A percentile compares a stretch with the other conserved stretches of the same genome.
Evolutionary conservation across 352 stramenopile species (phyloP).

Genomic region (Pythium inflatum): DNA sequence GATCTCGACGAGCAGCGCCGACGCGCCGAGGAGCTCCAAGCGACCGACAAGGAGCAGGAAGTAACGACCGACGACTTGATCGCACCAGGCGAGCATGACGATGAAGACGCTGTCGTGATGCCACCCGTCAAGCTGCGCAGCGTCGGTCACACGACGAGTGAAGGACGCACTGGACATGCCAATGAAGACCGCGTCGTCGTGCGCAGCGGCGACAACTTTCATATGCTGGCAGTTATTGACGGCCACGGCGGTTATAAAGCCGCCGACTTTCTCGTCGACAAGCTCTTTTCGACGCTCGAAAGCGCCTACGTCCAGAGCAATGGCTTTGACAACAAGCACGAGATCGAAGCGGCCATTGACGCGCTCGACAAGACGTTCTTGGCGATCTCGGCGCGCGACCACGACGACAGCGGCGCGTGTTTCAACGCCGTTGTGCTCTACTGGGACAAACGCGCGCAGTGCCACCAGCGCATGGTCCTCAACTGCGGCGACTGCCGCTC

Average conservation of each 20-base stretch:
- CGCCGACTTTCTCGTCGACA: slow-evolving; percentile 57
- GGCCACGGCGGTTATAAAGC: slow-evolving; percentile 68
- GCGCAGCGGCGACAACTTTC: slow-evolving; percentile 55
- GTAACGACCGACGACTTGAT: slow-evolving; percentile 3
- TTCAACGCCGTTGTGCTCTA: slow-evolving; percentile 62
- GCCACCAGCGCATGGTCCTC: slow-evolving; percentile 58
- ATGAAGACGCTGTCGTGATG: background rate
- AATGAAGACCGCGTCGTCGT: slow-evolving; percentile 75
- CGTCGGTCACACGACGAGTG: slow-evolving; percentile 46
- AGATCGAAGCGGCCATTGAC: slow-evolving; percentile 48
- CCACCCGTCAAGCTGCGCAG: slow-evolving; percentile 34
- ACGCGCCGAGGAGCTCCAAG: background rate
- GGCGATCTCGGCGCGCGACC: slow-evolving; percentile 35
- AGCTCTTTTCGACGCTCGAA: slow-evolving; percentile 54
- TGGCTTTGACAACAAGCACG: slow-evolving; percentile 23
- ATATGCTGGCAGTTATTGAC: slow-evolving; percentile 75
- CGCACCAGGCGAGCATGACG: background rate
- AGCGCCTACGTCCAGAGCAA: slow-evolving; percentile 35
- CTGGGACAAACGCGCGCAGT: slow-evolving; percentile 39
- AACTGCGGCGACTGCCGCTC: slow-evolving; percentile 80
- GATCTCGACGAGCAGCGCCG: slow-evolving; percentile 23
- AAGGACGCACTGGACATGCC: slow-evolving; percentile 57
- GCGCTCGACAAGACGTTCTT: slow-evolving; percentile 54
- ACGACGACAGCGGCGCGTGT: slow-evolving; percentile 72
- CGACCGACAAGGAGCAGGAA: slow-evolving; percentile 30